Evolutionary conservation across 805 yeast species (phyloP), one percentile per base, ranked within the genome.

Genomic region (Starmerella roubikii): DNA sequence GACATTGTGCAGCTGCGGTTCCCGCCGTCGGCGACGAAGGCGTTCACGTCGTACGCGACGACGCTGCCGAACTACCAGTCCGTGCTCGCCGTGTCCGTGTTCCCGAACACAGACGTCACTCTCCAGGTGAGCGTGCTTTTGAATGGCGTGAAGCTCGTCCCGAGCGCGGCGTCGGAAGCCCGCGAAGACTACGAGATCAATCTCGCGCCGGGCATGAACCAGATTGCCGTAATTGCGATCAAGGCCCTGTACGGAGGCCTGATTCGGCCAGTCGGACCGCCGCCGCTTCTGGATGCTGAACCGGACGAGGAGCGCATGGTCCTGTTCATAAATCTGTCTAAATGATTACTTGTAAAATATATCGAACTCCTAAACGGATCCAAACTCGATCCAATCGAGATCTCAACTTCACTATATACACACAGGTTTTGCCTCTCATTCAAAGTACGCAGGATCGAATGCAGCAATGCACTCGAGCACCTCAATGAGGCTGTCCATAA

Each of bases 401-500:
- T 15, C 13, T 8, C 16, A 6, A 7, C 20, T 24, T n/a, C 26
- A 18, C 7, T n/a, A 5, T 4, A 5, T 27, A n/a, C n/a, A n/a
- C n/a, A n/a, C n/a, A n/a, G n/a, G n/a, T n/a, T n/a, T n/a, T n/a
- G n/a, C n/a, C n/a, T n/a, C n/a, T 27, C 15, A 29, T 16, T 15
- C 8, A 30, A 31, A 38, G 35, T 38, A 35, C 11, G 30, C 32
- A 2, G 42, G 42, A 7, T 34, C 39, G 15, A 46, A 46, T 8
- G 19, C 32, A n/a, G 41, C 39, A 19, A 46, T 16, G 26, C 45
- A 38, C 20, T 85, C 95, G 1, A 84, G 62, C 3, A 80, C 70
- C 0, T 91, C 76, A 52, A 78, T 78, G 40, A 83, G 56, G 45
- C 76, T 77, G 53, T 84, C 94, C 39, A 86, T 64, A 15, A 80